Conservation (phyloP, 1,139 yeast genomes). For the Candida albicans region DNA sequence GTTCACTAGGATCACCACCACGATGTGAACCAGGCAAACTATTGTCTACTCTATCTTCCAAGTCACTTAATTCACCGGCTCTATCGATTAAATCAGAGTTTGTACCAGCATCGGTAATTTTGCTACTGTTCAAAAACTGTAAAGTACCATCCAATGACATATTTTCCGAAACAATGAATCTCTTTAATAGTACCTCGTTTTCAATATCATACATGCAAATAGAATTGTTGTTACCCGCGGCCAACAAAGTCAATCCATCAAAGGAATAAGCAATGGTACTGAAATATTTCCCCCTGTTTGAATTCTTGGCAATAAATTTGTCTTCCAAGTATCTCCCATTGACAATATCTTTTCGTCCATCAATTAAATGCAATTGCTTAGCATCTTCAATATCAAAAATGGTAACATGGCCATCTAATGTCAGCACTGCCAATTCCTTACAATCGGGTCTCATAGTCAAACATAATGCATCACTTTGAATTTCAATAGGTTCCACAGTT, state of each 20-base stretch:
- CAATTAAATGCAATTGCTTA: conserved; percentile 78
- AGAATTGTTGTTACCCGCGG: conserved; percentile 91
- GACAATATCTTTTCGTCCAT: conserved; percentile 80
- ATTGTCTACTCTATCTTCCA: conserved; percentile 76
- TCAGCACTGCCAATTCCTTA: conserved; percentile 81
- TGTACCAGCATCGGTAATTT: conserved; percentile 81
- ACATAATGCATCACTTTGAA: conserved; percentile 81
- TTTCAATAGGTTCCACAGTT: conserved; percentile 86
- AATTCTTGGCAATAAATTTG: conserved; percentile 75
- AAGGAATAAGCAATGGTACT: conserved; percentile 81
- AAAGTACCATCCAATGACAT: conserved; percentile 91
- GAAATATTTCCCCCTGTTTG: conserved; percentile 82
- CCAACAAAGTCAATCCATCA: conserved; percentile 84
- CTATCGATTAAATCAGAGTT: conserved; percentile 79
- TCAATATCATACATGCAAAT: conserved; percentile 88
- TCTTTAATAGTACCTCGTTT: conserved; percentile 79
- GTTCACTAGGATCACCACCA: conserved; percentile 87
- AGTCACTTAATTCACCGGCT: conserved; percentile 82
- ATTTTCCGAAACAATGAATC: conserved; percentile 83
- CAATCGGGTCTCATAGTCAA: conserved; percentile 90
- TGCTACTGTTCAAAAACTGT: conserved; percentile 72
- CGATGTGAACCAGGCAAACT: conserved; percentile 85
- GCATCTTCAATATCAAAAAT: conserved; percentile 84
- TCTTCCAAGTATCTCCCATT: conserved; percentile 88
- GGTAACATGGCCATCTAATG: conserved; percentile 84